Base-by-base conservation (phyloP, 768 basidiomycete genomes). In the Amanita rubescens region DNA sequence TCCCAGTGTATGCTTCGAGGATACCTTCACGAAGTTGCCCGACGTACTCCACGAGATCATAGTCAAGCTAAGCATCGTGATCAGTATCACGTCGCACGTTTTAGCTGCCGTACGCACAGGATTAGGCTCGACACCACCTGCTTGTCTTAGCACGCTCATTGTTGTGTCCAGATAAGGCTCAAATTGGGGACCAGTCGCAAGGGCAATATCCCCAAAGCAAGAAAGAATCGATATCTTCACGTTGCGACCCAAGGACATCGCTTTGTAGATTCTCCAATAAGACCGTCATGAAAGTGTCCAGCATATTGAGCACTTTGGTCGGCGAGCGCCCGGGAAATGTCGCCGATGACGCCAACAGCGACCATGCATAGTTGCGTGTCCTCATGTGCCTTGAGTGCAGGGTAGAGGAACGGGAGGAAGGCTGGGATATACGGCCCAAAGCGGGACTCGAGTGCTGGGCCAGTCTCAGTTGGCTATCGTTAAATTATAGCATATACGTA, bases 221-320 rank as follows among this genome's bases (percentile, higher is more conserved):
- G 90, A 85, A 55, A 98, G 70, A 62, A 98, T 90, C n/a, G 89
- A 85, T 37, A 97, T 94, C 77, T 99, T 99, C 66, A 97, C 96
- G 58, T 88, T 89, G 44, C 95, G 81, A 63, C 92, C 90, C 53
- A 99, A 75, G n/a, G 20, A 93, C 83, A 0, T 94, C 85, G 59
- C 89, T 92, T 67, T 91, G 88, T 34, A 99, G 74, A 61, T 95
- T 92, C 67, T 94, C 90, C 19, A 97, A 75, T 30, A 99, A 75
- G 14, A 90, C 90, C 10, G 81, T 86, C 90, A 99, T 96, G n/a
- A 75, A 99, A 94, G 3, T 84, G 76, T 55, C 81, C 76, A 35
- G 92, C 85, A 67, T 94, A 97, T 60, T 87, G 85, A 1, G 81
- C 79, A 54, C 86, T 86, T 63, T 84, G 80, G 54, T 92, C 88